Percentiles rank a stretch among this genome's conserved stretches.
Conservation (phyloP, 345 rosid species). For the Bruguiera gymnorhiza region DNA sequence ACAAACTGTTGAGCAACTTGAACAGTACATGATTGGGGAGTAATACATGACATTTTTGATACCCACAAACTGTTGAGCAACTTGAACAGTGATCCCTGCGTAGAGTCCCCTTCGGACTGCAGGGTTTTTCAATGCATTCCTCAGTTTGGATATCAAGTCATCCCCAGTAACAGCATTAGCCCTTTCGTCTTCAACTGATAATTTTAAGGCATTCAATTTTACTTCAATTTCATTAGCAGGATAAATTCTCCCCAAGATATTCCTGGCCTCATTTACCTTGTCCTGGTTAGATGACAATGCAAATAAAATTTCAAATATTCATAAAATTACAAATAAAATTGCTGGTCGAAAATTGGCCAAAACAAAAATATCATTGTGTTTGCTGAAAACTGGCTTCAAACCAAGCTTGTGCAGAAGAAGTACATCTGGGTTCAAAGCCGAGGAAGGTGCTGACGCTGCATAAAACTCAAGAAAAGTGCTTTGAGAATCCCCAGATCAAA, state of each 20-base stretch:
- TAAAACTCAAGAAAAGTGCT: neutral
- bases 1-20: conserved; percentile 94
- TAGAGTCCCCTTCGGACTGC: conserved; percentile 74
- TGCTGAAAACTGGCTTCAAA: conserved; percentile 56
- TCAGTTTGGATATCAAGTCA: conserved; percentile 45
- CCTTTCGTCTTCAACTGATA: conserved; percentile 60
- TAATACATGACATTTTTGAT: conserved; percentile 96
- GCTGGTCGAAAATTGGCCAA: no score
- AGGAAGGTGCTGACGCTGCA: conserved; percentile 1
- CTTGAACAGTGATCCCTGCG: conserved; percentile 86
- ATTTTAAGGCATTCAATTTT: conserved; percentile 49
- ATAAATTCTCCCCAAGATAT: conserved; percentile 57
- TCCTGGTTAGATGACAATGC: conserved; percentile 20
- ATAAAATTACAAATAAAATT: no score
- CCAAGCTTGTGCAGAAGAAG: conserved; percentile 37
- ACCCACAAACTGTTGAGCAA: conserved; percentile 90
- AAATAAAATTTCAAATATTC: neutral
- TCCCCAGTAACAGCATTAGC: conserved; percentile 46
- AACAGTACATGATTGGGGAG: conserved; percentile 56
- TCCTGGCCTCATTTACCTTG: conserved; percentile 53
- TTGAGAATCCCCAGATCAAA: no score
- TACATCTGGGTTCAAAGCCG: conserved; percentile 15
- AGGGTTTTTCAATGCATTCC: conserved; percentile 48
- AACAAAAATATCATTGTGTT: conserved; percentile 6
- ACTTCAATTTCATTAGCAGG: conserved; percentile 57